A percentile compares a stretch with the other conserved stretches of the same genome.
These are phyloP conservation scores for Apiospora kogelbergensis DNA, from an alignment of 2,329 filamentous ascomycete species.

Conservation along the genomic window DNA sequence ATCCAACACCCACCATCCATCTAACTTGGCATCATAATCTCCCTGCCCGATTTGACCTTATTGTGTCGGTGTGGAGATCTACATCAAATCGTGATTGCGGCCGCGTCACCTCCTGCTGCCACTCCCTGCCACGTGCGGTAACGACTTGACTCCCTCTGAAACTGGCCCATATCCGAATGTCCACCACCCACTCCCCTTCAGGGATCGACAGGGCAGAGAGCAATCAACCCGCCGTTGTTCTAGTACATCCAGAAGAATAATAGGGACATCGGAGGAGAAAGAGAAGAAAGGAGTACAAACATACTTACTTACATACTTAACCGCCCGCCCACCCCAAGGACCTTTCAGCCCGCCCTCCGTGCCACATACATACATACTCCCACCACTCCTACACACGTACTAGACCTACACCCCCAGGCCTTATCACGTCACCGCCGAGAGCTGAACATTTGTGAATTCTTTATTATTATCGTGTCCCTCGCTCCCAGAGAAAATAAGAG, in stretches of 20 bases:
- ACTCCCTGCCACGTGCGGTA: slow-evolving; percentile 1
- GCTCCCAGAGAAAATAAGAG: background rate
- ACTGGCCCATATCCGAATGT: slow-evolving; percentile 4
- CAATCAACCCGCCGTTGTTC: background rate
- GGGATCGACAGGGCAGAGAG: background rate
- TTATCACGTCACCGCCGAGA: slow-evolving; percentile 4
- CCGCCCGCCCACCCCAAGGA: background rate
- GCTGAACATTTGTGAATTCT: background rate
- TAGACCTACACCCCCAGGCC: slow-evolving; percentile 4
- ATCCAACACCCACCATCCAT: background rate
- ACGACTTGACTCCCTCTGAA: background rate
- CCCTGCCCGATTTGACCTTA: background rate
- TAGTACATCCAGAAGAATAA: background rate
- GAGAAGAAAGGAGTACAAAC: background rate
- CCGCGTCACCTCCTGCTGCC: slow-evolving; percentile 5
- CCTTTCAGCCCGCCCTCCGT: slow-evolving; percentile 1
- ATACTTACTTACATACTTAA: too few relatives aligned
- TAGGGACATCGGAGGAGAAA: background rate
- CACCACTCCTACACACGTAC: background rate
- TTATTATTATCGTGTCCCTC: background rate
- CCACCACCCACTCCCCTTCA: background rate
- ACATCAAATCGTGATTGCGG: slow-evolving; percentile 7
- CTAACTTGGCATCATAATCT: background rate
- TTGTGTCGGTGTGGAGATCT: slow-evolving; percentile 4
- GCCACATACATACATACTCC: background rate